A percentile compares a stretch with the other conserved stretches of the same genome.
These are phyloP conservation scores for Citrullus mucosospermus DNA, from an alignment of 306 rosid genomes.

Conservation along the genomic window DNA sequence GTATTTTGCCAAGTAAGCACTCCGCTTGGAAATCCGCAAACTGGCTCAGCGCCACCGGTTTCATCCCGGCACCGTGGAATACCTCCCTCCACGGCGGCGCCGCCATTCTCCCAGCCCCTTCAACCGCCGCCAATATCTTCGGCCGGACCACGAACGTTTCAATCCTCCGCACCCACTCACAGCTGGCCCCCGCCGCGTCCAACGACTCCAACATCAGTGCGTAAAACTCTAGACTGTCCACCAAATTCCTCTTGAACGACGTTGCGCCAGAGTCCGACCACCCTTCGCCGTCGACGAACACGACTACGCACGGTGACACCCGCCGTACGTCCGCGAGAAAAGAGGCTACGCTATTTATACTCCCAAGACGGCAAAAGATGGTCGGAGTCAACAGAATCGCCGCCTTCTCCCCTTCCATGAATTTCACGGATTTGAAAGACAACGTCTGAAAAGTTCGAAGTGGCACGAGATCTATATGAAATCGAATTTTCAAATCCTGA, in stretches of 20 bases:
- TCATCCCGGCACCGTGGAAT: constrained; percentile 65
- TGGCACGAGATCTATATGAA: constrained; percentile 46
- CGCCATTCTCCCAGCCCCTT: constrained; percentile 29
- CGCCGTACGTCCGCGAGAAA: constrained; percentile 40
- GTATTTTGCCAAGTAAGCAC: constrained; percentile 53
- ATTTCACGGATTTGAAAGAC: constrained; percentile 50
- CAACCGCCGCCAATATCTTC: constrained; percentile 51
- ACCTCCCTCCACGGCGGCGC: constrained; percentile 43
- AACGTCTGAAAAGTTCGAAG: constrained; percentile 38
- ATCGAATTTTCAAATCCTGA: constrained; percentile 49
- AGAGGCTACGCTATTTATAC: constrained; percentile 10
- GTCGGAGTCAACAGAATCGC: constrained; percentile 56
- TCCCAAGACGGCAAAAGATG: constrained; percentile 46
- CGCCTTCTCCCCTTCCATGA: constrained; percentile 59
- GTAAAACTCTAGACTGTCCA: constrained; percentile 46
- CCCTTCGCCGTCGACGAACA: constrained; percentile 63
- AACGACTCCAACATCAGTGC: constrained; percentile 65
- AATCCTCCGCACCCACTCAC: constrained; percentile 48
- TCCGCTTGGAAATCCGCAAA: constrained; percentile 81
- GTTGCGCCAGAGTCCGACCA: constrained; percentile 31
- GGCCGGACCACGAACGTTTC: constrained; percentile 49
- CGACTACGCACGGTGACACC: constrained; percentile 51
- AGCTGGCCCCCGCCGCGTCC: constrained; percentile 39
- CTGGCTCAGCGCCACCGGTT: constrained; percentile 67
- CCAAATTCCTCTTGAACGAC: constrained; percentile 51